Evolutionary conservation across 2,329 filamentous ascomycete genomes (phyloP), one percentile per base, ranked within the genome.

Genomic region (Alternaria sp.): DNA sequence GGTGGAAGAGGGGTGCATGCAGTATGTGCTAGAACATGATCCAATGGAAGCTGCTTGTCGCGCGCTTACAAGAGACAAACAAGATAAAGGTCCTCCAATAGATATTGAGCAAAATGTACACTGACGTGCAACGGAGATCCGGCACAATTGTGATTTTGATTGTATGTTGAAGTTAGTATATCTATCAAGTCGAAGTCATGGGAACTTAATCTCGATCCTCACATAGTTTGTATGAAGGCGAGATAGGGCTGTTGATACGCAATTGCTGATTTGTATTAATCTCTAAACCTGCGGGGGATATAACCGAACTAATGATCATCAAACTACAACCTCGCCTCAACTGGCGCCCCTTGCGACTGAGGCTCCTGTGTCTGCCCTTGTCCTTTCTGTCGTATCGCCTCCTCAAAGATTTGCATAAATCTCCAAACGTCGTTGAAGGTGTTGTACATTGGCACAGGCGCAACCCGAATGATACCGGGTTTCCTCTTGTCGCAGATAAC

Each of bases 391-490:
- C 59, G 45, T 51, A 74, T 53, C 50, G 84, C 86, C 30, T 75
- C 65, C 30, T 80, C 71, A 62, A 89, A 87, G 6, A 86, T 81
- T 48, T 80, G 55, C 68, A 76, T 72, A 58, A 77, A 77, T 41
- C 67, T 66, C 56, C 70, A 73, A 12, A 93, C 90, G 71, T 97
- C 93, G 53, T 85, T 83, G 74, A 92, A 96, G 0, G 87, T 88
- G 72, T 94, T 94, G 79, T 97, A 97, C 68, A 97, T 77, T 8
- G 93, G 92, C 43, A 91, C 90, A 1, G 93, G 93, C 5, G 93
- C 92, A 1, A 96, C 90, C 2, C 93, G 85, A 55, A 97, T 91
- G 22, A 97, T 93, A 71, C 93, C 90, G 0, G 93, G 93, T 77
- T 91, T 92, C 66, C 93, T 84, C 84, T 95, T 91, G 74, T 97